Evolutionary conservation across 2,329 filamentous ascomycete genomes (phyloP), one percentile per base, ranked within the genome.

Genomic region (Macrophomina phaseolina): DNA sequence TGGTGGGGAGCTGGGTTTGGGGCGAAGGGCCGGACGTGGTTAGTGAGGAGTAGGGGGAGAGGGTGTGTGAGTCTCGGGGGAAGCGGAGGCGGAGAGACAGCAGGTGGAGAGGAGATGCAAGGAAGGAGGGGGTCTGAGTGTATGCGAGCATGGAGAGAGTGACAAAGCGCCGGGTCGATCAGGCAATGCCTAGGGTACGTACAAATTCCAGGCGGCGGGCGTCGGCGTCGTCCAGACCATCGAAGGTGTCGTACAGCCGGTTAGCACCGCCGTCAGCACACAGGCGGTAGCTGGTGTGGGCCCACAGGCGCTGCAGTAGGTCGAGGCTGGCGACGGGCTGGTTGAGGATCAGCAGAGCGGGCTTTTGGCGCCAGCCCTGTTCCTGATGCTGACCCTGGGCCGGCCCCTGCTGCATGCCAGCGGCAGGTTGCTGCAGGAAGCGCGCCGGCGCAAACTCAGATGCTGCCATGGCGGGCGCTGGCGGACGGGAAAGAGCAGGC

Each of bases 201-300:
- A 79, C 78, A 70, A 74, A 80, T 32, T 73, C 64, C 9, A 64
- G 67, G 67, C 75, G 32, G 32, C 45, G 42, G 9, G 32, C 52
- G 8, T 45, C 32, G 32, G 52, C 51, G 18, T 72, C 74, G 28
- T 72, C 67, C 69, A 84, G 38, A n/a, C 71, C 75, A 32, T 73
- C 67, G 70, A 84, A 79, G 70, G 83, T 81, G 70, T 87, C 78
- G 70, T 85, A 84, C 23, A 97, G 84, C 45, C 88, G 85, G 75
- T 98, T 97, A 53, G 94, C 94, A 30, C 93, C 95, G 65, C 94
- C 95, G 80, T 99, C 95, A 34, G 93, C 95, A 67, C 93, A 97
- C 64, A 98, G 84, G 30, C 86, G 87, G 68, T 89, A 85, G 28
- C 80, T 81, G 63, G 91, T 90, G 69, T 83, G 81, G 32, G 74